Evolutionary conservation across 176 grass and related monocot genomes (phyloP).

Genomic region (Raddia distichophylla): DNA sequence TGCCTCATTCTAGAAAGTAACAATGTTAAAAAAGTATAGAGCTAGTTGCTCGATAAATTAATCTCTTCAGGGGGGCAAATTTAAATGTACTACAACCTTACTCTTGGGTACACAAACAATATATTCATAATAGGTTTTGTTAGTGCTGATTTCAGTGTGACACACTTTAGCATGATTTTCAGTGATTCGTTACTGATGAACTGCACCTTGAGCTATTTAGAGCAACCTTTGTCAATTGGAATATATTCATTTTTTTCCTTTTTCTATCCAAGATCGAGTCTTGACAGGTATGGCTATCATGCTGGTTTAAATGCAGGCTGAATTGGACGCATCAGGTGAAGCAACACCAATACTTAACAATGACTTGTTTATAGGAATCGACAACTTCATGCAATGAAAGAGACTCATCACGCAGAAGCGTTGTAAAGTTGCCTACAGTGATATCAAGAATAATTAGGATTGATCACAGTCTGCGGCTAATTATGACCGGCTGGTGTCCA

Average conservation of each 20-base stretch:
- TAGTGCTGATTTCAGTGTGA: neutral
- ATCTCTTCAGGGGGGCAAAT: conserved; percentile 1
- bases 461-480: conserved; percentile 24
- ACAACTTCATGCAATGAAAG: conserved; percentile 53
- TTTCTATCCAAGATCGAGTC: conserved; percentile 22
- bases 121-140: neutral
- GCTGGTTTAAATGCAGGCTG: conserved; percentile 49
- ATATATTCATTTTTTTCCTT: conserved; percentile 10
- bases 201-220: neutral
- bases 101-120: neutral
- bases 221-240: neutral
- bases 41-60: neutral
- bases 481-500: conserved; percentile 26
- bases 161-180: neutral
- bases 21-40: neutral
- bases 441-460: conserved; percentile 37
- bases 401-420: neutral
- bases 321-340: conserved; percentile 54
- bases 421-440: neutral
- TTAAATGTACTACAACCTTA: neutral
- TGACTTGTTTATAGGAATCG: conserved; percentile 54
- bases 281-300: conserved; percentile 21
- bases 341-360: conserved; percentile 53
- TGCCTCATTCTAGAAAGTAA: neutral
- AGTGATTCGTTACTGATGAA: neutral